Evolutionary conservation across 1,284 basidiomycete genomes (phyloP), one percentile per base, ranked within the genome.

Genomic region (Abortiporus biennis): DNA sequence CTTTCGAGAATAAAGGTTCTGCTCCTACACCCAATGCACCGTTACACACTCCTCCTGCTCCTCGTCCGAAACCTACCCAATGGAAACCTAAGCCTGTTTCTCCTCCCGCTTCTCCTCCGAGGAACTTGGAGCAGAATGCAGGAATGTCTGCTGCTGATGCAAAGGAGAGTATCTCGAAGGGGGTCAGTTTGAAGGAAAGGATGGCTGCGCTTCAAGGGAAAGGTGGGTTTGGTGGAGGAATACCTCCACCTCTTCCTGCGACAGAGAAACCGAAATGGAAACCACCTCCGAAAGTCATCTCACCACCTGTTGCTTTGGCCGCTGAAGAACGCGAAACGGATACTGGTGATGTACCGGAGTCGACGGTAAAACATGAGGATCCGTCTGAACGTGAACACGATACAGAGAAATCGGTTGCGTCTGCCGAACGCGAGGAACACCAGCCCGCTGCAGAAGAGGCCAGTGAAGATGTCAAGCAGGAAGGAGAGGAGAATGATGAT

Each of bases 181-280:
- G 74, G 3, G 83, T 78, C 3, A 88, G 85, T 47, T 65, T 96
- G 50, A 92, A 84, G 65, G 92, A 94, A 51, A 80, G 92, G 33
- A 95, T 96, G 90, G 91, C 91, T 20, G 89, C 91, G 2, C 67
- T 95, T 25, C 84, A 91, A 56, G 87, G 85, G 4, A 75, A 69
- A 37, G 83, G 84, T 16, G 86, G 72, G 8, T 92, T 92, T 56
- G 86, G 86, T 16, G 74, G 66, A 4, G 39, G 56, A n/a, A 50
- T 53, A 3, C 57, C 73, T 2, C 72, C 79, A 6, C 74, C 84
- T 1, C 77, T 80, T 38, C 84, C 86, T 12, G 63, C 65, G 5
- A 56, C 69, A 17, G 84, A 85, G 50, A 85, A 80, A 55, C 85
- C 86, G 0, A 90, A 84, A 60, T 93, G 90, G 89, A 85, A 87